These are phyloP conservation scores for Fusarium sp. DNA, from an alignment of 2,329 filamentous ascomycete species.

Conservation along the genomic window DNA sequence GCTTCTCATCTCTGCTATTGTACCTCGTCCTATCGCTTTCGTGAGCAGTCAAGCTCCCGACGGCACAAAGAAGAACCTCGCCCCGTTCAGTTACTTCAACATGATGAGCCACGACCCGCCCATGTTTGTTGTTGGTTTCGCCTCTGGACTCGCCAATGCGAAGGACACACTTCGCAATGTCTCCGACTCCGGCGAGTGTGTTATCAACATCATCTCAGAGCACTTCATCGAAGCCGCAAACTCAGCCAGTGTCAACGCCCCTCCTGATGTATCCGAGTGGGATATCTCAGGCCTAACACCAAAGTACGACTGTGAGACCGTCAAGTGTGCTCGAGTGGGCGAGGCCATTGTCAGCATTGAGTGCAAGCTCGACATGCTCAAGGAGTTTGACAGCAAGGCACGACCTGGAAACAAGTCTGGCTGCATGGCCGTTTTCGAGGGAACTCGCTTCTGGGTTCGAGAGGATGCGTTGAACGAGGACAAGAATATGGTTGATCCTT, in stretches of 20 bases:
- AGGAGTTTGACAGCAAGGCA: conserved; percentile 79
- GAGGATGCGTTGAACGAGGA: conserved; percentile 89
- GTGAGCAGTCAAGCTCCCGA: conserved; percentile 66
- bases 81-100: conserved; percentile 89
- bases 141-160: conserved; percentile 56
- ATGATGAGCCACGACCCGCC: conserved; percentile 88
- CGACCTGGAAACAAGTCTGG: conserved; percentile 79
- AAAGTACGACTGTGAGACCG: conserved; percentile 68
- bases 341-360: conserved; percentile 89
- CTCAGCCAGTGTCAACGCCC: conserved; percentile 79
- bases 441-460: conserved; percentile 85
- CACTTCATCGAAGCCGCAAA: conserved; percentile 90
- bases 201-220: conserved; percentile 88
- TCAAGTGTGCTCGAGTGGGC: conserved; percentile 76
- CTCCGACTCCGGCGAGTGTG: conserved; percentile 75
- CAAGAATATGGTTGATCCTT: conserved; percentile 76
- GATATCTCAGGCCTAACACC: conserved; percentile 78
- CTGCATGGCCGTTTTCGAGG: conserved; percentile 81
- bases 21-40: conserved; percentile 82
- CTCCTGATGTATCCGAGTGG: conserved; percentile 83
- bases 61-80: conserved; percentile 74
- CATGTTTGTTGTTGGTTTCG: conserved; percentile 73
- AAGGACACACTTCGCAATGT: conserved; percentile 87
- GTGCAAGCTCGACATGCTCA: conserved; percentile 76
- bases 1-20: conserved; percentile 82